Evolutionary conservation across 495 filamentous ascomycete species (phyloP), one percentile per base, ranked within the genome.

Genomic region (Xylaria longipes): DNA sequence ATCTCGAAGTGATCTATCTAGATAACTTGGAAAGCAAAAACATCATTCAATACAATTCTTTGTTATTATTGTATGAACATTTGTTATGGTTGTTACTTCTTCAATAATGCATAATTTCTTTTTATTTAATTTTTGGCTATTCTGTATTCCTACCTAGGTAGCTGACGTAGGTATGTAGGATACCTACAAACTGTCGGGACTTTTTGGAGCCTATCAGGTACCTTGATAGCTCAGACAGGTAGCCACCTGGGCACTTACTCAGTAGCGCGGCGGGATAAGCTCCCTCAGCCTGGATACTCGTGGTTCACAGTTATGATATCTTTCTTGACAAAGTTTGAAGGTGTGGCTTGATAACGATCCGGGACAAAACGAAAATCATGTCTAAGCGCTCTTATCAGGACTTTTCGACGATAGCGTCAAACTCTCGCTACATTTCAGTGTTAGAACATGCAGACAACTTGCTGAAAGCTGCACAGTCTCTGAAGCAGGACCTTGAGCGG

Each of bases 401-500:
- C 0, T 72, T 79, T 70, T 69, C 39, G 41, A 73, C 39, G 69
- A 71, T 39, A 27, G 0, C 48, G 27, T 66, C 69, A 41, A 22
- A 12, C 46, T 60, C 69, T 48, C 69, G 50, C 4, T 71, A 71
- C 22, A 2, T 0, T 37, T 65, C 52, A 50, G 72, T 78, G 27
- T 63, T 80, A 54, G 73, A 78, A 2, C 76, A 80, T 69, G 78
- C 77, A 6, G 76, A 82, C 65, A 74, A 73, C 64, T 45, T 83
- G 39, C 72, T 82, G 17, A 73, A 68, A 73, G 72, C 74, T 43
- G 77, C 67, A 11, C 69, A 74, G 27, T 73, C 75, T 37, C 27
- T 79, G n/a, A 79, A 79, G 45, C 29, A 73, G 33, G 77, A 77
- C 69, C 72, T 79, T 17, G 69, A 77, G 57, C 67, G 67, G 35